Conservation (phyloP, 192 early-diverging fungal genomes). For the Entomortierella lignicola region DNA sequence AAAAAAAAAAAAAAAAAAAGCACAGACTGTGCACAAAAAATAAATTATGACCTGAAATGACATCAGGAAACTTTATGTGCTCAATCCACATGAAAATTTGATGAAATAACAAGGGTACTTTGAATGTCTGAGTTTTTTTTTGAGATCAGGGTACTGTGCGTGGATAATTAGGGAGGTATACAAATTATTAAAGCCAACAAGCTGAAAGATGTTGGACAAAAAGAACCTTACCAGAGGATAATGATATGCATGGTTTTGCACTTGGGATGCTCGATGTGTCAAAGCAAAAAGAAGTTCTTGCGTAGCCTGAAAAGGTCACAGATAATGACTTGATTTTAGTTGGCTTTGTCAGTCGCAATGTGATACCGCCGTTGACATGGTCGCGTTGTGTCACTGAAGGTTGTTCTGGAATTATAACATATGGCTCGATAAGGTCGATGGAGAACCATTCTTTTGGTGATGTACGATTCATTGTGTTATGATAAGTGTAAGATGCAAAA, state of each 20-base stretch:
- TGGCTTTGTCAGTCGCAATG: conserved; percentile 33
- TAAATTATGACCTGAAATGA: not conserved
- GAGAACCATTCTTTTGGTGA: conserved; percentile 21
- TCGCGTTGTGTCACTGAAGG: not conserved
- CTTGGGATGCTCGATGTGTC: conserved; percentile 31
- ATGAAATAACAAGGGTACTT: no score
- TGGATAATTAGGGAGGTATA: not conserved
- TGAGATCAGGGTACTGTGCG: not conserved
- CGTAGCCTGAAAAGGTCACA: conserved; percentile 21
- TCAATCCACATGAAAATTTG: no score
- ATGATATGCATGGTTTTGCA: conserved; percentile 11
- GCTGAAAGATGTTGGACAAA: not conserved
- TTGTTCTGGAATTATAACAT: conserved; percentile 17
- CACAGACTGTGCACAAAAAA: not conserved
- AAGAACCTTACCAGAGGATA: no score
- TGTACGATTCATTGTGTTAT: conserved; percentile 7
- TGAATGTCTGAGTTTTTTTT: no score
- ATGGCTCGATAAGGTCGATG: conserved; percentile 21
- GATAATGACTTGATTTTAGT: conserved; percentile 41
- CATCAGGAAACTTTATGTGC: not conserved
- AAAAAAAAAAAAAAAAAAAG: no score
- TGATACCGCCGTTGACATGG: conserved; percentile 21
- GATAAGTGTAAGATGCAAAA: not conserved
- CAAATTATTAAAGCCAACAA: not conserved
- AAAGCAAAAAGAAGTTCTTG: conserved; percentile 27